Evolutionary conservation across 148 eudicot genomes (phyloP).

Genomic region (Rhododendron henanense): DNA sequence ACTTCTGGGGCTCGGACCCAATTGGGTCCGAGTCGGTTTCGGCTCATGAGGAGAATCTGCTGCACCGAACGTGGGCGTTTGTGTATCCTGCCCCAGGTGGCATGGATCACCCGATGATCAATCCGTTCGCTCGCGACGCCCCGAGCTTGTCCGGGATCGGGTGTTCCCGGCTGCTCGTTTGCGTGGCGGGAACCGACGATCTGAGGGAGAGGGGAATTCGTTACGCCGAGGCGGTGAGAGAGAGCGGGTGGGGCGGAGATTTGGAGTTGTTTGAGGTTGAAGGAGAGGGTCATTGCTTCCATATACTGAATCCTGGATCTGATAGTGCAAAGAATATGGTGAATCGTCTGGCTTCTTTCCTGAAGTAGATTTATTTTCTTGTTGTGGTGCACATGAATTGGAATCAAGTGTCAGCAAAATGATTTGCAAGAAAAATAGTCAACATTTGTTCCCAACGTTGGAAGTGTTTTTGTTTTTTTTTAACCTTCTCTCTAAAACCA

Average conservation of each 20-base stretch:
- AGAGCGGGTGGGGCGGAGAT: conserved; percentile 39
- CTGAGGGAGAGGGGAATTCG: conserved; percentile 24
- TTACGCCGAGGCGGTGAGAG: conserved; percentile 24
- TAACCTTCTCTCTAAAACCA: no score
- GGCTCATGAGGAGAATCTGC: background rate
- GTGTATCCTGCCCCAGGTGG: conserved; percentile 34
- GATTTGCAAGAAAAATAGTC: background rate
- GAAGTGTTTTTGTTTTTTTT: no score
- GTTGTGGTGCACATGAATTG: background rate
- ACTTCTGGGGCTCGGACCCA: conserved; percentile 26
- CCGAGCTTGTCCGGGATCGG: conserved; percentile 27
- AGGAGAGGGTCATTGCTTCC: conserved; percentile 41
- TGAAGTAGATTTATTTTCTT: conserved; percentile 7
- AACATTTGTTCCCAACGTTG: no score
- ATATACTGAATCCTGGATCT: conserved; percentile 26
- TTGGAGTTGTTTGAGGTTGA: conserved; percentile 33
- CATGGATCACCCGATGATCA: conserved; percentile 31
- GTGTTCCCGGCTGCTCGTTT: conserved; percentile 38
- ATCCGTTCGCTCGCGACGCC: conserved; percentile 33
- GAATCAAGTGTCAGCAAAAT: background rate
- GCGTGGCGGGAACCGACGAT: conserved; percentile 41
- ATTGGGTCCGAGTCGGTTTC: conserved; percentile 17
- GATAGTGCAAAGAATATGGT: conserved; percentile 36
- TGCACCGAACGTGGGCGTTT: conserved; percentile 36
- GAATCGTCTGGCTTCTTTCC: conserved; percentile 31